Percentiles rank a stretch among this genome's conserved stretches.
Conservation (phyloP, 108 stramenopile genomes). For the Conticribra guillardii region DNA sequence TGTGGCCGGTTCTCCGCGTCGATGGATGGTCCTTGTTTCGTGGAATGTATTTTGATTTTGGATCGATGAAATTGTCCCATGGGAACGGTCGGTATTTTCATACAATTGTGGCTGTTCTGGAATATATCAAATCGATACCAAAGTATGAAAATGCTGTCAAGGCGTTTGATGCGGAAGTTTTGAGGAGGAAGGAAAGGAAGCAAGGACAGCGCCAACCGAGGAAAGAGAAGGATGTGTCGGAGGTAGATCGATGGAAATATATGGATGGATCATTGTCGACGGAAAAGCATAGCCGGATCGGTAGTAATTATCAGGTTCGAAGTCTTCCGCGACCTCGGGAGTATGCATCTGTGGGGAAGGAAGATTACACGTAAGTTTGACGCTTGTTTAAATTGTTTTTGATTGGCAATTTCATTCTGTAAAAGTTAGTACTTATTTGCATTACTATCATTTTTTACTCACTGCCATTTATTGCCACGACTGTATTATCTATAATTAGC, state of each 20-base stretch:
- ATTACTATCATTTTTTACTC: background rate
- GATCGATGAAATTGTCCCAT: conserved; percentile 17
- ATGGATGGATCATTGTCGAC: background rate
- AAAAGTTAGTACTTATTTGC: background rate
- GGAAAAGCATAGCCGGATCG: conserved; percentile 13
- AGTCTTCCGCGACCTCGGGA: conserved; percentile 15
- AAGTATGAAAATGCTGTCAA: background rate
- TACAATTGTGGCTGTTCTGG: conserved; percentile 2
- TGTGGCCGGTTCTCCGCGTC: conserved; percentile 16
- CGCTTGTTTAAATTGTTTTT: background rate
- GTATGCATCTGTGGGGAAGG: background rate
- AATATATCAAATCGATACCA: background rate
- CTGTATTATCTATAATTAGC: background rate
- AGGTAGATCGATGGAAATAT: background rate
- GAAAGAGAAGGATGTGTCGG: conserved; percentile 1
- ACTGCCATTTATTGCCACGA: too few relatives aligned
- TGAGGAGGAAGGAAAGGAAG: conserved; percentile 12
- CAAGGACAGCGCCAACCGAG: background rate
- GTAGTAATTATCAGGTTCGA: conserved; percentile 20
- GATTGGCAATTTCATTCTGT: background rate
- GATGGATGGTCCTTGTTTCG: conserved; percentile 21
- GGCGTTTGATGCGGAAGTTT: conserved; percentile 5
- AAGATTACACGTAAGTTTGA: conserved; percentile 21
- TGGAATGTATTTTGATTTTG: conserved; percentile 27
- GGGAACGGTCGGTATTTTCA: background rate